Conservation (phyloP, 345 rosid species). For the Murraya koenigii region DNA sequence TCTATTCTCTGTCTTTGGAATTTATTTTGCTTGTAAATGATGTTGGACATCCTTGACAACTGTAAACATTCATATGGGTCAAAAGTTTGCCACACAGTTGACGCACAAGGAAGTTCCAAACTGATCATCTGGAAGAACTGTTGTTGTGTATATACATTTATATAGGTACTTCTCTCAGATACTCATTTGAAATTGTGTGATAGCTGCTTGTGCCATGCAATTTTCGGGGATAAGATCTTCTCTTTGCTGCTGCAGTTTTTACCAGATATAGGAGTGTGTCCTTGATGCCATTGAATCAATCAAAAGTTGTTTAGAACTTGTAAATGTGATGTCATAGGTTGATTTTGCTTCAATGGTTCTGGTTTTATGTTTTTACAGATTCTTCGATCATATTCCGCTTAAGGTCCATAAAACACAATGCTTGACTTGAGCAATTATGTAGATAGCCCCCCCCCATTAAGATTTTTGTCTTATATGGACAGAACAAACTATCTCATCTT, state of each 20-base stretch:
- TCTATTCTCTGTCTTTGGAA: background rate
- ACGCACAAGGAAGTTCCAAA: slow-evolving; percentile 29
- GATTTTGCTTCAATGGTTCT: background rate
- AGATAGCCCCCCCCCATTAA: too few species aligned
- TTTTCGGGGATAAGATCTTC: background rate
- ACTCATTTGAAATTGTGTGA: background rate
- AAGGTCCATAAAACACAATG: background rate
- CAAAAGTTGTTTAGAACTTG: background rate
- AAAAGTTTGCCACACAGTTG: slow-evolving; percentile 55
- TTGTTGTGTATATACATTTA: background rate
- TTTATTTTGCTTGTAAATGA: background rate
- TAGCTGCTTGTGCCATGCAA: background rate
- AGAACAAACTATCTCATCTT: too few species aligned
- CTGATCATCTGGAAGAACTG: slow-evolving; percentile 10
- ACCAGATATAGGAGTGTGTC: background rate
- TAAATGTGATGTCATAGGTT: background rate
- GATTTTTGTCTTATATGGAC: too few species aligned
- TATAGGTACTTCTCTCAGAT: background rate
- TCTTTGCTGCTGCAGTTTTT: slow-evolving; percentile 6
- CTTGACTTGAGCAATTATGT: background rate
- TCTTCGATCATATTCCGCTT: background rate
- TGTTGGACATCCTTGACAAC: slow-evolving; percentile 44
- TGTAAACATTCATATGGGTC: slow-evolving; percentile 56
- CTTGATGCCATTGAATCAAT: background rate
- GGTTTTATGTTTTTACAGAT: background rate